Percentiles rank a stretch among this genome's conserved stretches.
Evolutionary conservation across 2,329 filamentous ascomycete species (phyloP).

Genomic region (Aspergillus ustus): DNA sequence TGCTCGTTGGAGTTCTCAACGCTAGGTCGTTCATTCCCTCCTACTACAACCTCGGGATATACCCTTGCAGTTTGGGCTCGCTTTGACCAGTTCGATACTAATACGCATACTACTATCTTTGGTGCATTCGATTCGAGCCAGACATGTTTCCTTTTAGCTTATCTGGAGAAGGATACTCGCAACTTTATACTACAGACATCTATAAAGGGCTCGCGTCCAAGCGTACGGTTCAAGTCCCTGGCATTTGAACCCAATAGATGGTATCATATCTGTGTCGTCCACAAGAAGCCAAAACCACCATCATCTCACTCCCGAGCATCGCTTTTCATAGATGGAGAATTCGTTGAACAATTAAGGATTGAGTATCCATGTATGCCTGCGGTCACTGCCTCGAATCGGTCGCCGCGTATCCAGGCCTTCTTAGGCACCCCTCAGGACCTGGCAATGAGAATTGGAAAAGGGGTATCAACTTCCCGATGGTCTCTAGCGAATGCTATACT

Average conservation of each 20-base stretch:
- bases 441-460: slow-evolving; percentile 73
- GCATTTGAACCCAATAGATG: slow-evolving; percentile 76
- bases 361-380: slow-evolving; percentile 82
- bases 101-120: slow-evolving; percentile 91
- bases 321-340: slow-evolving; percentile 90
- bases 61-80: slow-evolving; percentile 88
- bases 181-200: slow-evolving; percentile 97
- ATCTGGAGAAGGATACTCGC: slow-evolving; percentile 88
- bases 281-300: slow-evolving; percentile 76
- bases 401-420: slow-evolving; percentile 79
- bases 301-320: slow-evolving; percentile 77
- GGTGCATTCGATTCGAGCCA: slow-evolving; percentile 91
- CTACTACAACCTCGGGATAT: slow-evolving; percentile 77
- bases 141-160: slow-evolving; percentile 90
- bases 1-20: slow-evolving; percentile 87
- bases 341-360: slow-evolving; percentile 88
- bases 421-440: slow-evolving; percentile 90
- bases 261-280: slow-evolving; percentile 93
- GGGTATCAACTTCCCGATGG: slow-evolving; percentile 78
- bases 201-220: slow-evolving; percentile 81
- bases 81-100: slow-evolving; percentile 82
- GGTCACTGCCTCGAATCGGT: slow-evolving; percentile 56
- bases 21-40: slow-evolving; percentile 84
- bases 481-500: slow-evolving; percentile 89
- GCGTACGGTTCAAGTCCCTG: slow-evolving; percentile 87